phyloP scores from a whole-genome alignment of 163 green algal species.

The Trebouxia gelatinosa region DNA sequence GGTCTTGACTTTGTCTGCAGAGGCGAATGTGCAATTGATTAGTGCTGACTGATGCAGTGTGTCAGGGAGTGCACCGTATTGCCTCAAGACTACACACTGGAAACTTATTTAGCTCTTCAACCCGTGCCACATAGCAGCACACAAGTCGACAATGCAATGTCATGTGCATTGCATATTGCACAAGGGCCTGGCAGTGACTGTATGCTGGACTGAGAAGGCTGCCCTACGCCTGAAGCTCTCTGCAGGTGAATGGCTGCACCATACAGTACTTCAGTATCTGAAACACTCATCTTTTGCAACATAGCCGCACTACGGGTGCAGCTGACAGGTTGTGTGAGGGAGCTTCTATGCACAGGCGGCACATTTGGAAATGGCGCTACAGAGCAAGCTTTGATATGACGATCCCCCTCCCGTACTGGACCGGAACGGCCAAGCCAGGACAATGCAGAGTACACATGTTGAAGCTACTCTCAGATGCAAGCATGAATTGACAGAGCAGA shows the following conservation, averaged over 20 bases:
- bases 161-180: slow-evolving; percentile 55
- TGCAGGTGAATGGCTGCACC: not conserved
- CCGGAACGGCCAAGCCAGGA: not conserved
- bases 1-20: no score
- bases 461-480: not conserved
- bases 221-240: slow-evolving; percentile 1
- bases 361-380: not conserved
- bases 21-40: no score
- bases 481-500: not conserved
- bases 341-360: not conserved
- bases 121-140: no score
- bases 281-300: not conserved
- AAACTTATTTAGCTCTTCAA: no score
- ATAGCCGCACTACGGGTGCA: not conserved
- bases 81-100: no score
- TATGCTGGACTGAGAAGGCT: not conserved
- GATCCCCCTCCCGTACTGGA: not conserved
- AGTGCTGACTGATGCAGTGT: no score
- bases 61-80: no score
- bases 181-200: slow-evolving; percentile 33
- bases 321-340: not conserved
- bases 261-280: not conserved
- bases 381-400: not conserved
- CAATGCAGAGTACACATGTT: not conserved
- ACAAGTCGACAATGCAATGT: no score